Evolutionary conservation across 495 filamentous ascomycete species (phyloP).

Genomic region (Pseudoneurospora amorphoporcata): DNA sequence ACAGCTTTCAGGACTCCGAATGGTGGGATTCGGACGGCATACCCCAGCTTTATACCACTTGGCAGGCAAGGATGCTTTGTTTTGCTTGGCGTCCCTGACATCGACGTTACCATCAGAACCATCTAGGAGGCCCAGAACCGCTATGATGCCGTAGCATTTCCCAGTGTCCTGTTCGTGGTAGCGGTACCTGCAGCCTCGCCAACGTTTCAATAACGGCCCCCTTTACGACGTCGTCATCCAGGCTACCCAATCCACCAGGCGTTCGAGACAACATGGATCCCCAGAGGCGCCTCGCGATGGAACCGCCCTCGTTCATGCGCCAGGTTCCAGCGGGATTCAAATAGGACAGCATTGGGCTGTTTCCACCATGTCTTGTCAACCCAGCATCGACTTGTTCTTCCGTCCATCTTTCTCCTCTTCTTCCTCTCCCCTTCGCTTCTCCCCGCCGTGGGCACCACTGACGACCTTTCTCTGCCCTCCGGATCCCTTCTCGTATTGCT

Average conservation of each 20-base stretch:
- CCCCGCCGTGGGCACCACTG: not conserved
- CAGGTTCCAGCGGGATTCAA: conserved; percentile 2
- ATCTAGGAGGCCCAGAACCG: not conserved
- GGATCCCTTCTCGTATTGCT: conserved; percentile 3
- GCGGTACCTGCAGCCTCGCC: conserved; percentile 4
- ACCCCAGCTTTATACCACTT: conserved; percentile 4
- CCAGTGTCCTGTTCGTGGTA: not conserved
- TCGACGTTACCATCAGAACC: conserved; percentile 6
- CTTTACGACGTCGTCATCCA: conserved; percentile 8
- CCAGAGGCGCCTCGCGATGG: conserved; percentile 4
- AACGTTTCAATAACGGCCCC: conserved; percentile 5
- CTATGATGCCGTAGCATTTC: not conserved
- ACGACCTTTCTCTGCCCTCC: not conserved
- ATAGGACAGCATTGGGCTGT: conserved; percentile 12
- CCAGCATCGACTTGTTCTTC: conserved; percentile 5
- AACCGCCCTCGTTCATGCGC: conserved; percentile 13
- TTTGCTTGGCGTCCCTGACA: conserved; percentile 24
- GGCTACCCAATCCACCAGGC: conserved; percentile 10
- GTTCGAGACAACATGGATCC: conserved; percentile 7
- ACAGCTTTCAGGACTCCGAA: conserved; percentile 12
- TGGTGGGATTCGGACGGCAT: conserved; percentile 4
- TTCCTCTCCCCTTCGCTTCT: conserved; percentile 4
- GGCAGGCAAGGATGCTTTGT: conserved; percentile 17
- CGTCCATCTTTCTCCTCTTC: conserved; percentile 4
- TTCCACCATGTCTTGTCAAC: conserved; percentile 1